These are phyloP conservation scores for Amanita brunnescens DNA, from an alignment of 768 basidiomycete species.

Conservation along the genomic window DNA sequence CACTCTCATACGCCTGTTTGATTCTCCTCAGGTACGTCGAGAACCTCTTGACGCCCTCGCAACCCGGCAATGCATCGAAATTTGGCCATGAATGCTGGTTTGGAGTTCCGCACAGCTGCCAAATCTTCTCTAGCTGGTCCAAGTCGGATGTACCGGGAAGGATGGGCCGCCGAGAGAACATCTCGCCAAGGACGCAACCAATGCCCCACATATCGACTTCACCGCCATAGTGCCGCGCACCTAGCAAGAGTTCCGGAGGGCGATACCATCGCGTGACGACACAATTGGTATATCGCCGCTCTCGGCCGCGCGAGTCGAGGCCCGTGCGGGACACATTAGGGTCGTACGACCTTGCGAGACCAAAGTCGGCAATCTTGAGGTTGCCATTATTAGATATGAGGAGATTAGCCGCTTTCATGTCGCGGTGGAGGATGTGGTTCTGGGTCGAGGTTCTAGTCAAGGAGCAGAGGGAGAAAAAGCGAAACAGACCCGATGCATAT, in stretches of 20 bases:
- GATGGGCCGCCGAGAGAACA: slow-evolving; percentile 84
- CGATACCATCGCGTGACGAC: slow-evolving; percentile 95
- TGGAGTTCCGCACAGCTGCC: slow-evolving; percentile 82
- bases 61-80: slow-evolving; percentile 65
- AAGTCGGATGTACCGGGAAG: slow-evolving; percentile 81
- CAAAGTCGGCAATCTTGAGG: slow-evolving; percentile 90
- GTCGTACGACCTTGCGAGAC: slow-evolving; percentile 81
- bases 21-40: slow-evolving; percentile 43
- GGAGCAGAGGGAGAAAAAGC: slow-evolving; percentile 8
- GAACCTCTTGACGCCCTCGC: slow-evolving; percentile 70
- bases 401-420: slow-evolving; percentile 98
- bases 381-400: slow-evolving; percentile 83
- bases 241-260: slow-evolving; percentile 86
- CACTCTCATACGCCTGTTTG: slow-evolving; percentile 50
- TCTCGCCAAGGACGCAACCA: slow-evolving; percentile 94
- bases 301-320: slow-evolving; percentile 35
- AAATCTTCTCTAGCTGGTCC: slow-evolving; percentile 90
- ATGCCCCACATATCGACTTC: slow-evolving; percentile 98
- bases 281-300: slow-evolving; percentile 86
- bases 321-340: slow-evolving; percentile 31
- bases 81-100: slow-evolving; percentile 78
- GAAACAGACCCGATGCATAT: slow-evolving; percentile 80
- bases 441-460: slow-evolving; percentile 19
- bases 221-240: slow-evolving; percentile 82
- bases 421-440: slow-evolving; percentile 96